These are phyloP conservation scores for Mortierella sp. DNA, from an alignment of 371 early-diverging fungal species.

Conservation along the genomic window DNA sequence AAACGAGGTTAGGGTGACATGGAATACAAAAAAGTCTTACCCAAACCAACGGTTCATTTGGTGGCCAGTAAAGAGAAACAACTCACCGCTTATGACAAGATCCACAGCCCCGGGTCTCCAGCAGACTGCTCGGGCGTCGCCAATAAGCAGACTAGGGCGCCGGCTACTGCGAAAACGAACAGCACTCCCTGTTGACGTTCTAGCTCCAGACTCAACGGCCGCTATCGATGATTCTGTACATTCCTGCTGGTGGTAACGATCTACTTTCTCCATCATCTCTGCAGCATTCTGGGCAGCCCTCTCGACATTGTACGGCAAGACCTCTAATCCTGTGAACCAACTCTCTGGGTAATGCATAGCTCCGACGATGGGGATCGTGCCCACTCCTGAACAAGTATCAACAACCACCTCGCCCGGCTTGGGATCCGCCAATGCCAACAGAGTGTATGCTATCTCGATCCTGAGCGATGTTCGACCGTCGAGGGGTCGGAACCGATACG, in stretches of 20 bases:
- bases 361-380: conserved; percentile 48
- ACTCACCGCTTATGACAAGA: conserved; percentile 45
- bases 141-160: conserved; percentile 24
- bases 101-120: conserved; percentile 33
- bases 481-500: conserved; percentile 45
- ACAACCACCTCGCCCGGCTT: conserved; percentile 40
- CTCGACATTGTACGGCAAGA: conserved; percentile 32
- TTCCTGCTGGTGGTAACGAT: not conserved
- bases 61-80: not conserved
- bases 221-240: not conserved
- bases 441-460: conserved; percentile 45
- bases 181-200: not conserved
- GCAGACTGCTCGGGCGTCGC: conserved; percentile 40
- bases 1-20: not conserved
- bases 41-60: not conserved
- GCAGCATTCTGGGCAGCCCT: conserved; percentile 33
- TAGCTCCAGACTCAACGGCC: not conserved
- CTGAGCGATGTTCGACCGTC: conserved; percentile 45
- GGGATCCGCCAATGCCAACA: conserved; percentile 33
- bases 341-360: conserved; percentile 33
- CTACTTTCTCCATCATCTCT: conserved; percentile 26
- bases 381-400: conserved; percentile 45
- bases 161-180: not conserved
- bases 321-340: conserved; percentile 35
- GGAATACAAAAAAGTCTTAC: not conserved